Evolutionary conservation across 768 basidiomycete species (phyloP).

Genomic region (Lanmaoa rubissima): DNA sequence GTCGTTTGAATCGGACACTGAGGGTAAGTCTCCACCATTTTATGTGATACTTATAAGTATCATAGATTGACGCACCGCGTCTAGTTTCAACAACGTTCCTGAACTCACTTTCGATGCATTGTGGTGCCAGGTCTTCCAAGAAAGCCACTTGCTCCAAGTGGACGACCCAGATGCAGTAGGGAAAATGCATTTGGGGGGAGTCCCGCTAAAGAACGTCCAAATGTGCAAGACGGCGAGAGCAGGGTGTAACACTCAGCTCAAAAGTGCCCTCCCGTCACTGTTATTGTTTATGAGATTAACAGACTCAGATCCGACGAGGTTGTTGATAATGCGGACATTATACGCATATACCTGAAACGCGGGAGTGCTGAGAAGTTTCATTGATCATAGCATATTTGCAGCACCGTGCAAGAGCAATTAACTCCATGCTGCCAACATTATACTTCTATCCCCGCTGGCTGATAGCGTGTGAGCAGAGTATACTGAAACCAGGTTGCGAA

Average conservation of each 20-base stretch:
- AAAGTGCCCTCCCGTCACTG: not conserved
- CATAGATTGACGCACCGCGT: no score
- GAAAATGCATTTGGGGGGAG: not conserved
- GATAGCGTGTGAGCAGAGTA: no score
- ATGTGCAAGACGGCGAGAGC: not conserved
- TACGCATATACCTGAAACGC: not conserved
- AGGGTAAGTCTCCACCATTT: no score
- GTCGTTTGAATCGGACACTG: no score
- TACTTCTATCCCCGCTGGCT: not conserved
- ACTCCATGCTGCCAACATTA: not conserved
- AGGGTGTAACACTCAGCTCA: not conserved
- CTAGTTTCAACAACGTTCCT: no score
- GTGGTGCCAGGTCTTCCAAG: not conserved
- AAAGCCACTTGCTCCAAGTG: not conserved
- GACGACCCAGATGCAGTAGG: no score
- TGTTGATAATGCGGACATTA: not conserved
- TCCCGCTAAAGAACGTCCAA: no score
- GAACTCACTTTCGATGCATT: not conserved
- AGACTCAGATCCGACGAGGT: not conserved
- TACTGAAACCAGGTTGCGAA: no score
- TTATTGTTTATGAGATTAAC: not conserved
- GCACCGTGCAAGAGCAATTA: not conserved
- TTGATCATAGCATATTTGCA: not conserved
- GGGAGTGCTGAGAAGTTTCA: not conserved
- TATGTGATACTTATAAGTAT: no score